These are phyloP conservation scores for Rhodotorula sp. DNA, from an alignment of 1,284 basidiomycete genomes.

Conservation along the genomic window DNA sequence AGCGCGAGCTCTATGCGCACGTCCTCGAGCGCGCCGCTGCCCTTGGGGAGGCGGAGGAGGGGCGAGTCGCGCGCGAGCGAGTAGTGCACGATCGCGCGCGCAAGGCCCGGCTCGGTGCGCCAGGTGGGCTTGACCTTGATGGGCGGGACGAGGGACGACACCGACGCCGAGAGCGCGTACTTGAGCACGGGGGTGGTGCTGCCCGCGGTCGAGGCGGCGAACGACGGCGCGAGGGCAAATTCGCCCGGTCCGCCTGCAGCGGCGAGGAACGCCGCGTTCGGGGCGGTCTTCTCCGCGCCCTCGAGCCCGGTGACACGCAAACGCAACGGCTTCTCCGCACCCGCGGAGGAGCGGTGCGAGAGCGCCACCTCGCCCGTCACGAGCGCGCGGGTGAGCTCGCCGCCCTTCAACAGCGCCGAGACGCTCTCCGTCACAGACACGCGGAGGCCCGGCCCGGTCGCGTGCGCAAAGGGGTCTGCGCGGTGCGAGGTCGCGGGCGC, in stretches of 20 bases:
- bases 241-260: conserved; percentile 53
- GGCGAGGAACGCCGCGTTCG: conserved; percentile 57
- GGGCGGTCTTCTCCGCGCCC: conserved; percentile 57
- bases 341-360: conserved; percentile 33
- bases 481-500: background rate
- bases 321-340: conserved; percentile 41
- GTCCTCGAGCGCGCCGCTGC: background rate
- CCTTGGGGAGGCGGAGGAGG: conserved; percentile 11
- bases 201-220: conserved; percentile 46
- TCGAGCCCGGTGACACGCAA: conserved; percentile 56
- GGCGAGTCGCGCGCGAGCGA: conserved; percentile 41
- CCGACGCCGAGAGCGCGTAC: conserved; percentile 57
- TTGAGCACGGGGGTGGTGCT: conserved; percentile 54
- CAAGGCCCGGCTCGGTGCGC: conserved; percentile 57
- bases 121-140: conserved; percentile 57
- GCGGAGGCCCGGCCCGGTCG: conserved; percentile 48
- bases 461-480: conserved; percentile 38
- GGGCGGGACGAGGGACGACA: conserved; percentile 48
- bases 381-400: conserved; percentile 54
- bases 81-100: conserved; percentile 58
- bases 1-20: conserved; percentile 1
- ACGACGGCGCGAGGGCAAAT: conserved; percentile 53
- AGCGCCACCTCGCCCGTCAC: conserved; percentile 57
- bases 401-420: conserved; percentile 55
- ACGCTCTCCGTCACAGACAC: conserved; percentile 57